phyloP scores from a whole-genome alignment of 306 rosid species.

The Sophora flavescens region DNA sequence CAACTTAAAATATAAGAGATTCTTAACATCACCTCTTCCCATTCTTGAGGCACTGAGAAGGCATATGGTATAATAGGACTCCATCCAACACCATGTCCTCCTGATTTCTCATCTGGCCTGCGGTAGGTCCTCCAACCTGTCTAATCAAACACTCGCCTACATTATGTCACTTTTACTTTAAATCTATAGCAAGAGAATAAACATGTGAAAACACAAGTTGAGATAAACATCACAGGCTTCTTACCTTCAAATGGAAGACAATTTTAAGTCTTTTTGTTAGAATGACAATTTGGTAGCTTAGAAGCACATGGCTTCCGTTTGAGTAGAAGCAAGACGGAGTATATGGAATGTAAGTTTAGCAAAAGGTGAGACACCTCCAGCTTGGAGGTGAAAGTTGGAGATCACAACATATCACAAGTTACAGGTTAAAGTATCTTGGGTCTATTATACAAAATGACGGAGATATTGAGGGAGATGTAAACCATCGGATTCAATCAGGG shows the following conservation, averaged over 20 bases:
- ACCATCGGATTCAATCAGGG: too few relatives aligned
- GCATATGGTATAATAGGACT: slow-evolving; percentile 95
- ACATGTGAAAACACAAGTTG: slow-evolving; percentile 8
- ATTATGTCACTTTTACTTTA: slow-evolving; percentile 44
- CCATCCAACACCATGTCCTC: slow-evolving; percentile 99
- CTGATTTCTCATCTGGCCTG: slow-evolving; percentile 97
- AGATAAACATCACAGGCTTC: slow-evolving; percentile 5
- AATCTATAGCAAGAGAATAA: slow-evolving; percentile 35
- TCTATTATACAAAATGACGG: too few relatives aligned
- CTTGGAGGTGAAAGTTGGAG: too few relatives aligned
- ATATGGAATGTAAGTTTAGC: too few relatives aligned
- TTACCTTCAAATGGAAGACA: slow-evolving; percentile 25
- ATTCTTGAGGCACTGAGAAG: slow-evolving; percentile 85
- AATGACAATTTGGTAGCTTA: neutral
- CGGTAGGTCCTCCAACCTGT: slow-evolving; percentile 99
- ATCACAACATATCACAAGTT: too few relatives aligned
- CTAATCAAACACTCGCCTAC: slow-evolving; percentile 68
- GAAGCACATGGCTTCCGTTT: too few relatives aligned
- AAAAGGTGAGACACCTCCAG: too few relatives aligned
- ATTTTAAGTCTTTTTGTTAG: neutral
- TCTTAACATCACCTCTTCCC: slow-evolving; percentile 82
- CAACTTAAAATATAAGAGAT: slow-evolving; percentile 23
- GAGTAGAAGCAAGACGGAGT: too few relatives aligned
- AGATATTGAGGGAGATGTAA: too few relatives aligned
- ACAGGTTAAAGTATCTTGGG: too few relatives aligned